phyloP scores from a whole-genome alignment of 345 rosid genomes.

The Pistacia integerrima region DNA sequence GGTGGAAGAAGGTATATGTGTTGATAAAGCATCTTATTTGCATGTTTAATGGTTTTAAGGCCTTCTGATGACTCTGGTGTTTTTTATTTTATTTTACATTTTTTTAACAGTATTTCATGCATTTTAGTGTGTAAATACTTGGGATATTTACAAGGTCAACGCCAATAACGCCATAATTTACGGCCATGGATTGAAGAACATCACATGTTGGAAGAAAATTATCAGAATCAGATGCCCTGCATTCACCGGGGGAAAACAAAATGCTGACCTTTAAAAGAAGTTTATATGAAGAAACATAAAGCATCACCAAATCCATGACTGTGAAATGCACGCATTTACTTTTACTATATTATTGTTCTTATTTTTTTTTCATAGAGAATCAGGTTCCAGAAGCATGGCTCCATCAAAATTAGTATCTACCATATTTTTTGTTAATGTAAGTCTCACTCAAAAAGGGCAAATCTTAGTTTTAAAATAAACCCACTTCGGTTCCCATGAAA shows the following conservation, averaged over 20 bases:
- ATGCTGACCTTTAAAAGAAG: neutral
- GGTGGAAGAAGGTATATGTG: neutral
- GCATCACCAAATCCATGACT: neutral
- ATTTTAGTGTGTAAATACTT: neutral
- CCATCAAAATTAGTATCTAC: neutral
- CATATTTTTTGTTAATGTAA: neutral
- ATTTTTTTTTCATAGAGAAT: neutral
- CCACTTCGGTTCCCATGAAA: neutral
- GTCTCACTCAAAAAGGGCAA: neutral
- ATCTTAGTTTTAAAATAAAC: neutral
- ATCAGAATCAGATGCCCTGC: neutral
- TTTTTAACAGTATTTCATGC: neutral
- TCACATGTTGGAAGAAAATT: neutral
- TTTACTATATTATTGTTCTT: neutral
- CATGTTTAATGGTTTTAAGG: neutral
- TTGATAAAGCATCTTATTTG: neutral
- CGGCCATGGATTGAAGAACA: neutral
- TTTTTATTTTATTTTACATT: too few species aligned
- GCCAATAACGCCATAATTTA: neutral
- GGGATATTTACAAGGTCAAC: neutral
- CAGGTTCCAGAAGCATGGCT: conserved; percentile 7
- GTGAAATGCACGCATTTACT: neutral
- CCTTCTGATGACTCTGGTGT: neutral
- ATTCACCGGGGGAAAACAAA: neutral
- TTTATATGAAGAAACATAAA: neutral